A percentile compares a stretch with the other conserved stretches of the same genome.
Evolutionary conservation across 805 yeast genomes (phyloP).

Genomic region (Candida sithepensis): DNA sequence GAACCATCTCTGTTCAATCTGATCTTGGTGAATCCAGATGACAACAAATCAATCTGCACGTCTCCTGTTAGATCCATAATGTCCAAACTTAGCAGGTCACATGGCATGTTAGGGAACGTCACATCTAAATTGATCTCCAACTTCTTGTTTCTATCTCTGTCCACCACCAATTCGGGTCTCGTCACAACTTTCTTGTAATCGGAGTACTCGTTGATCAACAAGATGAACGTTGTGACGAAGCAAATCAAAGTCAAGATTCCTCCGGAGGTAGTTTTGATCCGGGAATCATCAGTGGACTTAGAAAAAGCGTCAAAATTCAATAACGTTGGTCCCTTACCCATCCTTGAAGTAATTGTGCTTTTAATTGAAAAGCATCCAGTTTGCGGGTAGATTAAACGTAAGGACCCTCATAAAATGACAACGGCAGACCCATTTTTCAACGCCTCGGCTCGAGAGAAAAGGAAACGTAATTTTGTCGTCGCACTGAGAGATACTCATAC

Average conservation of each 20-base stretch:
- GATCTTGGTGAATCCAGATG: slow-evolving; percentile 67
- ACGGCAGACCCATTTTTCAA: too few species aligned
- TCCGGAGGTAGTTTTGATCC: slow-evolving; percentile 83
- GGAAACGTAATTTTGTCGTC: too few species aligned
- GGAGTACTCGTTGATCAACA: slow-evolving; percentile 70
- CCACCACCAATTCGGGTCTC: slow-evolving; percentile 85
- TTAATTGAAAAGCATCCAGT: not conserved
- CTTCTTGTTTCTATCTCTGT: slow-evolving; percentile 70
- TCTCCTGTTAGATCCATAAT: slow-evolving; percentile 90
- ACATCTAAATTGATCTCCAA: slow-evolving; percentile 79
- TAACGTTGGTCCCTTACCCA: slow-evolving; percentile 34
- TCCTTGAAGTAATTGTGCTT: slow-evolving; percentile 7
- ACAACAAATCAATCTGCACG: slow-evolving; percentile 65
- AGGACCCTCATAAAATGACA: too few species aligned
- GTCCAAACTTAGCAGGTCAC: slow-evolving; percentile 78
- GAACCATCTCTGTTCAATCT: slow-evolving; percentile 57
- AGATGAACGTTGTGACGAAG: slow-evolving; percentile 51
- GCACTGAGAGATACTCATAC: too few species aligned
- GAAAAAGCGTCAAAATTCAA: slow-evolving; percentile 84
- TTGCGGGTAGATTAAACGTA: too few species aligned
- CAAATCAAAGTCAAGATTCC: slow-evolving; percentile 82
- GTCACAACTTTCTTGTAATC: slow-evolving; percentile 67
- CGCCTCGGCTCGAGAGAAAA: too few species aligned
- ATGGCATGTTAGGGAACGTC: slow-evolving; percentile 80
- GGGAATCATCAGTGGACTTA: slow-evolving; percentile 91